Conservation (phyloP, 75 land plant species). For the Picea sitchensis region DNA sequence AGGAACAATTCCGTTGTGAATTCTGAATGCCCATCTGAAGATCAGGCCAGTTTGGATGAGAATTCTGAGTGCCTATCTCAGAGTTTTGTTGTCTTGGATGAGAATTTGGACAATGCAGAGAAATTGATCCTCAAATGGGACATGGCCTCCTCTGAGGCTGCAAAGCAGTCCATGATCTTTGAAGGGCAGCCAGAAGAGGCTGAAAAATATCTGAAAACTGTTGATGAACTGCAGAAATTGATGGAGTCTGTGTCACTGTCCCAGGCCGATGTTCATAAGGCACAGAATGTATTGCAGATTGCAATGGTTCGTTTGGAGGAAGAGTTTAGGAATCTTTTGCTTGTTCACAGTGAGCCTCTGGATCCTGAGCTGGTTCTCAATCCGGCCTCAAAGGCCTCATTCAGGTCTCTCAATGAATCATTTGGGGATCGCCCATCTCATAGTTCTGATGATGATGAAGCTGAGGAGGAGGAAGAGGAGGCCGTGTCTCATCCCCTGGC, state of each 20-base stretch:
- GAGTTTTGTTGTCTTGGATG: conserved; percentile 17
- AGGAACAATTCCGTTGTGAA: neutral
- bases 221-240: conserved; percentile 7
- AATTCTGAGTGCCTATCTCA: neutral
- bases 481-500: conserved; percentile 18
- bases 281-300: conserved; percentile 39
- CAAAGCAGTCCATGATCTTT: conserved; percentile 11
- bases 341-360: conserved; percentile 11
- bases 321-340: conserved; percentile 78
- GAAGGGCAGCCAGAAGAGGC: conserved; percentile 10
- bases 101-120: conserved; percentile 21
- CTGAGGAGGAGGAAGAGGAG: neutral
- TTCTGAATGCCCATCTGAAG: neutral
- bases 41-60: neutral
- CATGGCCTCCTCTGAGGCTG: conserved; percentile 2
- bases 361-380: conserved; percentile 12
- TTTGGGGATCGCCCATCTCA: neutral
- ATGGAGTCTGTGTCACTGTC: neutral
- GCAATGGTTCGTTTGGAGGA: conserved; percentile 88
- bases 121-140: conserved; percentile 42
- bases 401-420: neutral
- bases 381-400: neutral
- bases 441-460: neutral
- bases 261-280: conserved; percentile 15
- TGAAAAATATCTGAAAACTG: conserved; percentile 15